phyloP scores from a whole-genome alignment of 768 basidiomycete species.

The Calocybe indica region DNA sequence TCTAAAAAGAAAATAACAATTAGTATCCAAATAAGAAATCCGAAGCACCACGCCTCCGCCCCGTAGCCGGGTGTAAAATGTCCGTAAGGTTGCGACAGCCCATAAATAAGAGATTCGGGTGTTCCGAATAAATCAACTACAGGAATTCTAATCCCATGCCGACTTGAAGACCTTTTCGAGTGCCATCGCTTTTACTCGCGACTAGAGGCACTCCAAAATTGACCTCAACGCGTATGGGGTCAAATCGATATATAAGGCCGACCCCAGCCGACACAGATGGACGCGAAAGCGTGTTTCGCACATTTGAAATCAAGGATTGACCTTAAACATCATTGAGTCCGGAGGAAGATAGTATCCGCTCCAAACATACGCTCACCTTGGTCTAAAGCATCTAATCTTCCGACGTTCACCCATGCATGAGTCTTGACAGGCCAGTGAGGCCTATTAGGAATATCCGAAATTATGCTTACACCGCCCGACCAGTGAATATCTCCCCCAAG shows the following conservation, averaged over 20 bases:
- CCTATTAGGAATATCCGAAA: constrained; percentile 67
- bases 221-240: constrained; percentile 80
- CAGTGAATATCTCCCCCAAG: constrained; percentile 81
- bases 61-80: too few relatives aligned
- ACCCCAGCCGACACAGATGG: constrained; percentile 79
- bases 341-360: constrained; percentile 2
- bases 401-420: constrained; percentile 79
- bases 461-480: constrained; percentile 68
- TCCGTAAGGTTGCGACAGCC: too few relatives aligned
- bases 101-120: too few relatives aligned
- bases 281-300: constrained; percentile 33
- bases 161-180: constrained; percentile 68
- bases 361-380: constrained; percentile 35
- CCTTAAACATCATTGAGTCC: constrained; percentile 19
- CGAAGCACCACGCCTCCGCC: too few relatives aligned
- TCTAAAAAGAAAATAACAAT: too few relatives aligned
- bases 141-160: constrained; percentile 80
- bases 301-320: constrained; percentile 29
- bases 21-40: too few relatives aligned
- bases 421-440: constrained; percentile 82
- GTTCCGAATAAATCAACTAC: constrained; percentile 19
- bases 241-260: constrained; percentile 79
- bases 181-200: constrained; percentile 58
- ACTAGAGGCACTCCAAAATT: constrained; percentile 85
- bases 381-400: constrained; percentile 60